phyloP scores from a whole-genome alignment of 2,329 filamentous ascomycete species.

The Pseudogymnoascus pannorum region DNA sequence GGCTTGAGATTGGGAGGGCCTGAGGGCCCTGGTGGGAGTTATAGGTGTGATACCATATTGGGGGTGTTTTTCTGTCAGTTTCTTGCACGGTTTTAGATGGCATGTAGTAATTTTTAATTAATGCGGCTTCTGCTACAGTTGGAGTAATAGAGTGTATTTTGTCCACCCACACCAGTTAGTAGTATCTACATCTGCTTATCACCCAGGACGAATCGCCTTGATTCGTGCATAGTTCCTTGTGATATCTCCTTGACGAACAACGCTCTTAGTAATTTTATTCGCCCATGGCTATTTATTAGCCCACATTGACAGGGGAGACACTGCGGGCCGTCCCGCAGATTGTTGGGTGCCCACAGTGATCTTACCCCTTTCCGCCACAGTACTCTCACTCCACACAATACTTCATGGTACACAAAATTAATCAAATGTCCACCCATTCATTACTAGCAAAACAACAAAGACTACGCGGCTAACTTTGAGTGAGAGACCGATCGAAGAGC shows the following conservation, averaged over 20 bases:
- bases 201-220: neutral
- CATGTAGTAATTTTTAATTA: neutral
- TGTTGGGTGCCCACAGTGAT: neutral
- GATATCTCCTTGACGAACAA: neutral
- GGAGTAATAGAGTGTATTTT: neutral
- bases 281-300: neutral
- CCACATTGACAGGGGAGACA: neutral
- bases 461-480: conserved; percentile 6
- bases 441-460: conserved; percentile 8
- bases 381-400: neutral
- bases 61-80: neutral
- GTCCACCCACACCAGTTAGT: neutral
- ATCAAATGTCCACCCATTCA: conserved; percentile 9
- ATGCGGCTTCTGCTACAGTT: neutral
- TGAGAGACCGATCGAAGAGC: neutral
- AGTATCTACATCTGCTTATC: neutral
- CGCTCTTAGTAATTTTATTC: neutral
- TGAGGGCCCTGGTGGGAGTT: neutral
- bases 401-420: neutral
- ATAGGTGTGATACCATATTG: neutral
- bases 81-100: neutral
- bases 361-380: neutral
- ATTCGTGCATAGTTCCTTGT: neutral
- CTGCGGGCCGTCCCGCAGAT: neutral
- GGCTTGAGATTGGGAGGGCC: conserved; percentile 10